phyloP scores from a whole-genome alignment of 805 yeast species.

The Spathaspora girioi region DNA sequence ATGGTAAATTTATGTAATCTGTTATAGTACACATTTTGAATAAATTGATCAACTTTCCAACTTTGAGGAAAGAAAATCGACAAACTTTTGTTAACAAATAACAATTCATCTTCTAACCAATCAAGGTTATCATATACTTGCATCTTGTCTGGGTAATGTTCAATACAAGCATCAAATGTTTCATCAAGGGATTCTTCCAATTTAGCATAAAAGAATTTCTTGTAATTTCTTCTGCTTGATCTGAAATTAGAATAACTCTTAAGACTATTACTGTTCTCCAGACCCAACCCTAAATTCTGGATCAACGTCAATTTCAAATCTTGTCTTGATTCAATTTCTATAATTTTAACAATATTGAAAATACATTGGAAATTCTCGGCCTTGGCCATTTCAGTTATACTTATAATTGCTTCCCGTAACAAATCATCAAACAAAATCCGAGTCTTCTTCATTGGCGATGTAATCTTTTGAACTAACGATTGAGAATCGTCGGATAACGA shows the following conservation, averaged over 20 bases:
- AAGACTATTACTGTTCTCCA: conserved; percentile 10
- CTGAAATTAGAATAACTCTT: conserved; percentile 28
- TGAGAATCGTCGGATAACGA: conserved; percentile 58
- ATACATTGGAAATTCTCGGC: conserved; percentile 66
- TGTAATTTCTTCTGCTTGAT: conserved; percentile 53
- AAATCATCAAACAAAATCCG: conserved; percentile 61
- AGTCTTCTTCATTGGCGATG: conserved; percentile 44
- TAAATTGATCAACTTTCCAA: conserved; percentile 69
- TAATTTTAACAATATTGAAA: conserved; percentile 67
- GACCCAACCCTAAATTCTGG: conserved; percentile 22
- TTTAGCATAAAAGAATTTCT: conserved; percentile 54
- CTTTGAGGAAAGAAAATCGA: conserved; percentile 58
- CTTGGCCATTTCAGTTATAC: conserved; percentile 68
- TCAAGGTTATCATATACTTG: conserved; percentile 65
- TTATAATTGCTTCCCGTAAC: conserved; percentile 60
- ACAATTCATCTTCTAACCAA: conserved; percentile 81
- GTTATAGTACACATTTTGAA: conserved; percentile 63
- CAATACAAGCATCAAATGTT: conserved; percentile 64
- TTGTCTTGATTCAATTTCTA: conserved; percentile 77
- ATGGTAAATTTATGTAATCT: conserved; percentile 63
- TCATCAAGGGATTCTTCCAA: conserved; percentile 59
- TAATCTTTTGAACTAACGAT: conserved; percentile 58
- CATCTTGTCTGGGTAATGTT: conserved; percentile 49
- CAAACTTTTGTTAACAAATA: conserved; percentile 59
- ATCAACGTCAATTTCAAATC: conserved; percentile 52